A percentile compares a stretch with the other conserved stretches of the same genome.
phyloP scores from a whole-genome alignment of 306 rosid species.

The Oxytropis ochrocephala region DNA sequence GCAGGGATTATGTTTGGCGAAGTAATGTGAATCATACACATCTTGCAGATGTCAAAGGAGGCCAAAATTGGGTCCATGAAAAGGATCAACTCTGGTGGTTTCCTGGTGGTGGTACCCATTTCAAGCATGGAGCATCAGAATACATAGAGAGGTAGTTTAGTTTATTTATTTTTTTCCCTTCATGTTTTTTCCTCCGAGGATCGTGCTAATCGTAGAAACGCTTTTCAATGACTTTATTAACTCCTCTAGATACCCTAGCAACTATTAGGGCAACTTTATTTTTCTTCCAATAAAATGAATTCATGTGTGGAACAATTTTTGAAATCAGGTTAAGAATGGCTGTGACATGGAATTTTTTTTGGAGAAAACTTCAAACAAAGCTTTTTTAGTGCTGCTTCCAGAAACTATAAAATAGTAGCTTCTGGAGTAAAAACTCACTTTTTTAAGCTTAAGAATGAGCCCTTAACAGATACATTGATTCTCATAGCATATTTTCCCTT shows the following conservation, averaged over 20 bases:
- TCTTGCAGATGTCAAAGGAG: conserved; percentile 93
- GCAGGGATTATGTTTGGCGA: conserved; percentile 93
- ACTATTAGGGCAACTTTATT: not conserved
- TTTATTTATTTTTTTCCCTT: not conserved
- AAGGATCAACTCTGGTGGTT: conserved; percentile 88
- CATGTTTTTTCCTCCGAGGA: not conserved
- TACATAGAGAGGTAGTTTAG: conserved; percentile 67
- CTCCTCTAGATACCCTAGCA: not conserved
- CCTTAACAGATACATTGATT: not conserved
- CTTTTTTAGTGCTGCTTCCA: not conserved
- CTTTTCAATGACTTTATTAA: not conserved
- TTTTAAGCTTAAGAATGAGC: not conserved
- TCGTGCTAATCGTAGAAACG: not conserved
- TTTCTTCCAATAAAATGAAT: not conserved
- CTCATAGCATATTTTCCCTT: not conserved
- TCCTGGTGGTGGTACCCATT: conserved; percentile 99
- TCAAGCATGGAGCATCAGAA: conserved; percentile 87
- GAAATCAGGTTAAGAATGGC: not conserved
- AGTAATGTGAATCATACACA: conserved; percentile 87
- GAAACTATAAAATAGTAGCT: not conserved
- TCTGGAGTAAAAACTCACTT: not conserved
- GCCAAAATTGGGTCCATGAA: conserved; percentile 96
- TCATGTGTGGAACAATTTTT: too few relatives aligned
- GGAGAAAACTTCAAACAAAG: not conserved
- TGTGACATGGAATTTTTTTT: not conserved